phyloP scores from a whole-genome alignment of 2,329 filamentous ascomycete genomes.

The Biscogniauxia sp. region DNA sequence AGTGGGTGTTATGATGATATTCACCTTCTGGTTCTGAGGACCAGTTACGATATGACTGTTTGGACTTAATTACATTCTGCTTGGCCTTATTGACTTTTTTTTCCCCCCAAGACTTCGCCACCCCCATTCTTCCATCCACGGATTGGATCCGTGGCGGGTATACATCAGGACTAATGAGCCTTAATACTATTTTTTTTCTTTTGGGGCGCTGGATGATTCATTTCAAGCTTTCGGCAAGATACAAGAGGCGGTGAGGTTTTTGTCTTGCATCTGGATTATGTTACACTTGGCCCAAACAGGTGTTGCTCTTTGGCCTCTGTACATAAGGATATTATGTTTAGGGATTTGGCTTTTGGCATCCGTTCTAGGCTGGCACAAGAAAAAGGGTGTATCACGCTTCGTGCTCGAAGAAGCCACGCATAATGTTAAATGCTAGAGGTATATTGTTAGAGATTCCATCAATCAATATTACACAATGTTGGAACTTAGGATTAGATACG shows the following conservation, averaged over 20 bases:
- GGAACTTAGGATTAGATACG: neutral
- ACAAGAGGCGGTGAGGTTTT: neutral
- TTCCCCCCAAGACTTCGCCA: neutral
- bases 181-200: neutral
- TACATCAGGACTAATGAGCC: neutral
- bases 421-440: neutral
- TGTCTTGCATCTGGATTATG: neutral
- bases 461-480: neutral
- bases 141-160: neutral
- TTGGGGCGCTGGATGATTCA: neutral
- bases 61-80: neutral
- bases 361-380: neutral
- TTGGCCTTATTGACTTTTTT: neutral
- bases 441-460: neutral
- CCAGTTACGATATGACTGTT: neutral
- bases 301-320: neutral
- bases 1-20: constrained; percentile 50
- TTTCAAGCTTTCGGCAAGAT: neutral
- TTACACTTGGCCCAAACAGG: neutral
- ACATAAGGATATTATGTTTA: neutral
- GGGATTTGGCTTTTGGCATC: neutral
- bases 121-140: neutral
- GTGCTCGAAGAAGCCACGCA: neutral
- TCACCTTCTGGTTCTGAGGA: constrained; percentile 48
- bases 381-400: neutral